Percentiles rank a stretch among this genome's conserved stretches.
Conservation (phyloP, 805 yeast species). For the Candida khao-thaluensis region DNA sequence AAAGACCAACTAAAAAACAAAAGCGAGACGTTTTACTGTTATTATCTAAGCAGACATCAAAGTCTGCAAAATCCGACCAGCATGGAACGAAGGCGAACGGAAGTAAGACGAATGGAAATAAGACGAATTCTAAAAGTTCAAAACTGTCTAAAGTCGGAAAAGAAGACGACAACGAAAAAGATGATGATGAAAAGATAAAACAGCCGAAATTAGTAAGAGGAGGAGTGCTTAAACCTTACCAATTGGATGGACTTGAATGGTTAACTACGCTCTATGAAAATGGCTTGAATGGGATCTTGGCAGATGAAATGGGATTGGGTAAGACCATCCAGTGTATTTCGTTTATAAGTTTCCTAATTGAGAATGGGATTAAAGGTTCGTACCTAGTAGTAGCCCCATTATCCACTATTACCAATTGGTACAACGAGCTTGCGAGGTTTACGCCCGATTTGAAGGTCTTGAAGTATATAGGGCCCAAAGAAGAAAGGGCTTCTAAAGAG, state of each 20-base stretch:
- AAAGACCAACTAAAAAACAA: constrained; percentile 13
- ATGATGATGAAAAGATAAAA: constrained; percentile 11
- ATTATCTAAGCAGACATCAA: constrained; percentile 16
- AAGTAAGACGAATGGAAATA: background rate
- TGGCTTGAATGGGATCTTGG: constrained; percentile 91
- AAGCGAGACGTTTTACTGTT: constrained; percentile 19
- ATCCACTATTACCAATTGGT: constrained; percentile 87
- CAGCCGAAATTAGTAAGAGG: constrained; percentile 38
- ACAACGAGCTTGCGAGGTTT: constrained; percentile 64
- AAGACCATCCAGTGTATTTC: constrained; percentile 89
- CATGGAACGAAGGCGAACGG: background rate
- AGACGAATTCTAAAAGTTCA: too few relatives aligned
- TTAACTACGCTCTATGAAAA: constrained; percentile 82
- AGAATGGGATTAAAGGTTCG: constrained; percentile 76
- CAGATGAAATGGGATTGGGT: constrained; percentile 98
- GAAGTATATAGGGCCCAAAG: constrained; percentile 64
- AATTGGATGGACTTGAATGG: constrained; percentile 90
- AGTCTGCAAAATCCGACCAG: background rate
- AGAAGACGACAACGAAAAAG: constrained; percentile 6
- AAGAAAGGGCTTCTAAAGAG: constrained; percentile 41
- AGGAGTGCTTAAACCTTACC: constrained; percentile 75
- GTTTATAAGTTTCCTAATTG: constrained; percentile 69
- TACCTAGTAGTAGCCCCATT: constrained; percentile 78
- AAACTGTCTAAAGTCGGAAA: background rate
- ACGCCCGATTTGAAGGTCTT: constrained; percentile 68